Evolutionary conservation across 108 stramenopile genomes (phyloP), one percentile per base, ranked within the genome.

Genomic region (Schizochytrium sp.): DNA sequence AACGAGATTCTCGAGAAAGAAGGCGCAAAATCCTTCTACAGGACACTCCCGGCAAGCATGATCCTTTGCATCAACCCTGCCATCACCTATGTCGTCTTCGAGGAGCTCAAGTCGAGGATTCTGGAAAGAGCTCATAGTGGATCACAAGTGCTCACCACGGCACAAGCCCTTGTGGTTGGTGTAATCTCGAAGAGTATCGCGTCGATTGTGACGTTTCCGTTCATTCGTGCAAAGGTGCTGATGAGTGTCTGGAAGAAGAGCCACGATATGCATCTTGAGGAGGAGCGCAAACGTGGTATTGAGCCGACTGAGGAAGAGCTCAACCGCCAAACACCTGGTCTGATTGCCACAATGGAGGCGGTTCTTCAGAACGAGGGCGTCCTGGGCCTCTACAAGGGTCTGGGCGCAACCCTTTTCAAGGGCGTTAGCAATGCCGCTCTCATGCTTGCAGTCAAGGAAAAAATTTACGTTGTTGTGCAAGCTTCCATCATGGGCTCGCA

Each of bases 161-260:
- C 55, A 38, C 50, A 83, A 53, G 76, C 76, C 5, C 53, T 83
- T 28, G 47, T 49, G 76, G 76, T 83, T 47, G 76, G 76, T 40
- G 40, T 83, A 5, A 55, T 83, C 28, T 55, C 50, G 50, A 83
- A 83, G 28, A 55, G 50, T 53, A 83, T 83, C 47, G 76, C 76
- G 50, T 55, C 76, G 50, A 28, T 83, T 5, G 53, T 83, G 17
- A 83, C 76, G 50, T 83, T 83, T 55, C 76, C 76, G 15, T 55
- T 83, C 76, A 83, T 83, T 42, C 76, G 76, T 40, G 76, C 76
- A 47, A 83, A 83, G 76, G 76, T 83, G 12, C 47, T 83, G 28
- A 83, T 83, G 76, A 83, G 76, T 53, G 53, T 83, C 8, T 83
- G 76, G 76, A 83, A 83, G 76, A 83, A 83, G 53, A 40, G 28